phyloP scores from a whole-genome alignment of 805 yeast species.

The Candida dendrica region DNA sequence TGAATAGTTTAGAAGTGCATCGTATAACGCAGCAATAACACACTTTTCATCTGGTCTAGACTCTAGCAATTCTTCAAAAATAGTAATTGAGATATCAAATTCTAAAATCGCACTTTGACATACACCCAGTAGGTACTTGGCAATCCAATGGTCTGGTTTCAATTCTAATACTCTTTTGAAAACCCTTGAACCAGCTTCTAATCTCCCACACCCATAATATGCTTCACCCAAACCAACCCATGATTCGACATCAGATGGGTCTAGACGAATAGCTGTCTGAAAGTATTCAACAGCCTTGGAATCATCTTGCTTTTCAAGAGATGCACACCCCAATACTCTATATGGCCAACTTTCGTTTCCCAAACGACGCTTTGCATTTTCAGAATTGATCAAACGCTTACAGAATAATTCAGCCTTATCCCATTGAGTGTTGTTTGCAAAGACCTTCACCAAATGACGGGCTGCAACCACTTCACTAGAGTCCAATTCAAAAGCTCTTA shows the following conservation, averaged over 20 bases:
- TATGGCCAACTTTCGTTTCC: slow-evolving; percentile 72
- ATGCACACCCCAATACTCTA: slow-evolving; percentile 74
- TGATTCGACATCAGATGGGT: slow-evolving; percentile 61
- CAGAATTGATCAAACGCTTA: slow-evolving; percentile 56
- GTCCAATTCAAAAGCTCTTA: slow-evolving; percentile 85
- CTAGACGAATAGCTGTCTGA: slow-evolving; percentile 73
- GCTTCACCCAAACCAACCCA: slow-evolving; percentile 99
- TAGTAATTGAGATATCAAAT: slow-evolving; percentile 50
- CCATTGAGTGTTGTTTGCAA: slow-evolving; percentile 72
- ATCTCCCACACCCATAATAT: slow-evolving; percentile 74
- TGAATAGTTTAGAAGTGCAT: slow-evolving; percentile 50
- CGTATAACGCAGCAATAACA: slow-evolving; percentile 46
- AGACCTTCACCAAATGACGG: slow-evolving; percentile 58
- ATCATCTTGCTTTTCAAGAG: slow-evolving; percentile 64
- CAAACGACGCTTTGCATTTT: slow-evolving; percentile 45
- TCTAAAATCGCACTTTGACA: slow-evolving; percentile 60
- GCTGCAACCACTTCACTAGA: slow-evolving; percentile 73
- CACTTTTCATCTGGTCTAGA: slow-evolving; percentile 41
- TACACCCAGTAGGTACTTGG: slow-evolving; percentile 59
- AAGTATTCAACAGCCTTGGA: slow-evolving; percentile 82
- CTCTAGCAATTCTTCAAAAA: slow-evolving; percentile 35
- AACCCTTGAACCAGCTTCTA: slow-evolving; percentile 82
- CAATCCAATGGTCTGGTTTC: slow-evolving; percentile 51
- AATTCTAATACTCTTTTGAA: slow-evolving; percentile 56
- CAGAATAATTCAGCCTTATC: slow-evolving; percentile 72